Evolutionary conservation across 164 flowering plant genomes (phyloP).

Genomic region (Umbellularia californica): DNA sequence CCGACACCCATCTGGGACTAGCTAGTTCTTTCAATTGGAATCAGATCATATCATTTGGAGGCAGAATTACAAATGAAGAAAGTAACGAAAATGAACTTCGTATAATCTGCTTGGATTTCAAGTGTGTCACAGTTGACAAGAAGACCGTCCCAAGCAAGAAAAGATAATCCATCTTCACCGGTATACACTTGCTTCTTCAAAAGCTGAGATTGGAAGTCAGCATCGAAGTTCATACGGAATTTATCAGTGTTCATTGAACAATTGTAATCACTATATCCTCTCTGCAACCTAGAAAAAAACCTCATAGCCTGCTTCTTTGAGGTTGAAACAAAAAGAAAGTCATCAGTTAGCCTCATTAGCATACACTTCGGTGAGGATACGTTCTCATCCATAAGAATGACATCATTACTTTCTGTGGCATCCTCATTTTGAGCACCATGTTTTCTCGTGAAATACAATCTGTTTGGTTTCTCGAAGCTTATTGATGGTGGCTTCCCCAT

Average conservation of each 20-base stretch:
- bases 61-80: neutral
- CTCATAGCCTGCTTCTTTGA: conserved; percentile 60
- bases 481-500: neutral
- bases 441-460: neutral
- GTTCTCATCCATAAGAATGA: conserved; percentile 1
- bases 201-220: neutral
- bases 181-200: conserved; percentile 33
- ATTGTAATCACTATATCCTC: conserved; percentile 79
- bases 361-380: conserved; percentile 22
- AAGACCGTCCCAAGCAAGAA: conserved; percentile 88
- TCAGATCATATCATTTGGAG: neutral
- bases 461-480: neutral
- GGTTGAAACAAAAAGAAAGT: conserved; percentile 73
- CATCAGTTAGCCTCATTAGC: conserved; percentile 77
- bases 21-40: no score
- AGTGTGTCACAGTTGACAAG: conserved; percentile 67
- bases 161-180: conserved; percentile 57
- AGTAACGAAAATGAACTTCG: conserved; percentile 42
- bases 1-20: no score
- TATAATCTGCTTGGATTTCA: conserved; percentile 93
- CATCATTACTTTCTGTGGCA: conserved; percentile 7
- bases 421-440: conserved; percentile 2
- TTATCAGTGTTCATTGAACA: conserved; percentile 74
- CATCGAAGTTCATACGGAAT: conserved; percentile 59
- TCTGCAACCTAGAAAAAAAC: conserved; percentile 48